phyloP scores from a whole-genome alignment of 345 rosid species.

The Clarkia xantiana region DNA sequence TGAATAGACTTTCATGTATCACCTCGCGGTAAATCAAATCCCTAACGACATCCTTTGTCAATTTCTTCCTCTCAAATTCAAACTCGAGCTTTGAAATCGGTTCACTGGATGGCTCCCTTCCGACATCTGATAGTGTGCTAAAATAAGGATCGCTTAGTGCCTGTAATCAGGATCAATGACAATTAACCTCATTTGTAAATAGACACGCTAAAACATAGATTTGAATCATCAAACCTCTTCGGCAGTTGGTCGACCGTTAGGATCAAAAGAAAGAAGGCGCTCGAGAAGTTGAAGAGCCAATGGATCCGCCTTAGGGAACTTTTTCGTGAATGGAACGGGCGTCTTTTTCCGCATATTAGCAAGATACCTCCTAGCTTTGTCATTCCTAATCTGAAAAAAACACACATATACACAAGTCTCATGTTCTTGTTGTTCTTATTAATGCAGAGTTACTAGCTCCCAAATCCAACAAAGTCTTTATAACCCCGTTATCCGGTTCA shows the following conservation, averaged over 20 bases:
- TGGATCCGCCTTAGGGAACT: conserved; percentile 50
- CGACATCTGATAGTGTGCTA: conserved; percentile 49
- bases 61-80: conserved; percentile 73
- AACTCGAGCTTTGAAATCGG: conserved; percentile 80
- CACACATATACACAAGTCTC: conserved; percentile 4
- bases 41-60: conserved; percentile 69
- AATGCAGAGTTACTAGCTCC: conserved; percentile 32
- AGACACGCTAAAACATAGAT: too few species aligned
- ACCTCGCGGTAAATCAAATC: conserved; percentile 94
- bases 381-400: conserved; percentile 66
- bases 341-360: conserved; percentile 57
- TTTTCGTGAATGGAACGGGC: conserved; percentile 41
- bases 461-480: conserved; percentile 13
- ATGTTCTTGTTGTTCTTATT: conserved; percentile 19
- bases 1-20: neutral
- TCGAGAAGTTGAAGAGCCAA: conserved; percentile 59
- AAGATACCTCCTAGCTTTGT: conserved; percentile 80
- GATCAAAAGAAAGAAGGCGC: conserved; percentile 84
- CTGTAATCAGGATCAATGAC: conserved; percentile 19
- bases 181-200: too few species aligned
- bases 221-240: conserved; percentile 42
- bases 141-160: conserved; percentile 87
- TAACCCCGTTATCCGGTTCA: neutral
- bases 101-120: conserved; percentile 53
- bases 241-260: conserved; percentile 83